phyloP scores from a whole-genome alignment of 805 yeast genomes.

The Hanseniaspora guilliermondii region DNA sequence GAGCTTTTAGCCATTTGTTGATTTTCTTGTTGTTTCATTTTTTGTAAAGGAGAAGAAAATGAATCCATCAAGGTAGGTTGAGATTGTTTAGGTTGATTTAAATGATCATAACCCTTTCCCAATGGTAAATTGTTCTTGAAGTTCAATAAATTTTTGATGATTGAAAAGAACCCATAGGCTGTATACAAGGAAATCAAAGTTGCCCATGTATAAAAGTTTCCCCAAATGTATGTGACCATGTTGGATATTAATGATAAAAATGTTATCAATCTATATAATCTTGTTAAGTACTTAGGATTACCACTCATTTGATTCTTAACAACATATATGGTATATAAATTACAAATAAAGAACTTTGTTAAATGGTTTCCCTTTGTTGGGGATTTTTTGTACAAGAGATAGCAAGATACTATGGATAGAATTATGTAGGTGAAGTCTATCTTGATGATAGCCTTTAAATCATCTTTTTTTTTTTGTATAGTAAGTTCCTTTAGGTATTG shows the following conservation, averaged over 20 bases:
- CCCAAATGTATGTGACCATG: constrained; percentile 5
- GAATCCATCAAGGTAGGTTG: constrained; percentile 10
- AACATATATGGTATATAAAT: background rate
- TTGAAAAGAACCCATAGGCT: background rate
- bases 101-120: background rate
- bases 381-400: constrained; percentile 1
- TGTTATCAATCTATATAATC: constrained; percentile 1
- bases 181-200: background rate
- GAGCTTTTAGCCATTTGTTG: background rate
- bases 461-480: constrained; percentile 2
- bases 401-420: background rate
- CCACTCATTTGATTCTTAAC: constrained; percentile 1
- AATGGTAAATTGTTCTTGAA: background rate
- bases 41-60: background rate
- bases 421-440: constrained; percentile 3
- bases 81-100: background rate
- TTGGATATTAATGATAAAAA: background rate
- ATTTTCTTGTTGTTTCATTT: constrained; percentile 2
- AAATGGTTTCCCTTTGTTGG: constrained; percentile 1
- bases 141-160: background rate
- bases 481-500: constrained; percentile 1
- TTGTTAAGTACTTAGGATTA: background rate
- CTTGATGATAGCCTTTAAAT: background rate
- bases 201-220: constrained; percentile 8
- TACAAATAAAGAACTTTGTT: constrained; percentile 3